phyloP scores from a whole-genome alignment of 306 rosid species.

The Vicia faba region DNA sequence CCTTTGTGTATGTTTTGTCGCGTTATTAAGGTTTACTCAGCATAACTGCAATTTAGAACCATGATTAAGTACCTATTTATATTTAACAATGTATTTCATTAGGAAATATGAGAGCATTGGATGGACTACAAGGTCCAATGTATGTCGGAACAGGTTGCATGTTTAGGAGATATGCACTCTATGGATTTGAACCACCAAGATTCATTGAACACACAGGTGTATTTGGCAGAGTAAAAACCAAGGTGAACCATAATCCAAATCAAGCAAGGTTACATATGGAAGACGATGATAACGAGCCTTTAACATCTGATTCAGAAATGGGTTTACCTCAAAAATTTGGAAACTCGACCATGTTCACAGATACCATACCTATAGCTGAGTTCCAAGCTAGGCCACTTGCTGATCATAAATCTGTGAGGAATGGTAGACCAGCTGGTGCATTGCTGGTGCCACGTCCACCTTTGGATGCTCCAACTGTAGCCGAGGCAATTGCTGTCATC shows the following conservation, averaged over 20 bases:
- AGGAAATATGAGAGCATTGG: conserved; percentile 90
- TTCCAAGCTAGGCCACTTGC: conserved; percentile 82
- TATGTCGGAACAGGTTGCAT: conserved; percentile 91
- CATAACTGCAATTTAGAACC: not conserved
- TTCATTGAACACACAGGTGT: conserved; percentile 70
- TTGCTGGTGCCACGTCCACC: conserved; percentile 65
- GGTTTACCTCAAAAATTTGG: conserved; percentile 75
- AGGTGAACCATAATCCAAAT: conserved; percentile 43
- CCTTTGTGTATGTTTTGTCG: not conserved
- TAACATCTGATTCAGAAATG: conserved; percentile 57
- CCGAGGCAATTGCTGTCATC: conserved; percentile 84
- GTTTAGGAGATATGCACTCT: conserved; percentile 80
- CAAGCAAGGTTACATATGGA: conserved; percentile 16
- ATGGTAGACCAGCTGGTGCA: conserved; percentile 84
- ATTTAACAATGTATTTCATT: not conserved
- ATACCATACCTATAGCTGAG: conserved; percentile 70
- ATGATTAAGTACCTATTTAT: not conserved
- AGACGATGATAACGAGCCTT: conserved; percentile 58
- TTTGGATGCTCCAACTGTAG: conserved; percentile 82
- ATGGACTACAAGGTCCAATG: conserved; percentile 90
- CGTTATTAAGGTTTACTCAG: not conserved
- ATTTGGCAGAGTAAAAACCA: conserved; percentile 62
- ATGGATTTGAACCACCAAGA: conserved; percentile 87
- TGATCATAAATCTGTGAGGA: conserved; percentile 69
- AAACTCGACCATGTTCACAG: conserved; percentile 60